Evolutionary conservation across 257 asterid species (phyloP).

Genomic region (Primulina eburnea): DNA sequence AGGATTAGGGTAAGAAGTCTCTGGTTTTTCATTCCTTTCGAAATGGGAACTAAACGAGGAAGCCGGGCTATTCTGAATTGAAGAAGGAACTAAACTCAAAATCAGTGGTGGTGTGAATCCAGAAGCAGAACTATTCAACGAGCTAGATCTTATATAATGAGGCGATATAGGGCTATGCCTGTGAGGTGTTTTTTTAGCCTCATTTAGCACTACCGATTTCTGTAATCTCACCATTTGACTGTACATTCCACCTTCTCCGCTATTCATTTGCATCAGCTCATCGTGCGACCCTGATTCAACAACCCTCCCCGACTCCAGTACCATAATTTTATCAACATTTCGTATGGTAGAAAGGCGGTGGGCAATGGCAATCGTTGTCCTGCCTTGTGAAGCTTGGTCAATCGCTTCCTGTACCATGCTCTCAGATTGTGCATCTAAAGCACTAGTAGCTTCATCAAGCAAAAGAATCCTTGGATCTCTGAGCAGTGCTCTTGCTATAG

Average conservation of each 20-base stretch:
- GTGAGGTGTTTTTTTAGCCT: constrained; percentile 11
- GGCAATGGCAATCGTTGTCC: constrained; percentile 46
- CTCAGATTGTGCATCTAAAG: constrained; percentile 57
- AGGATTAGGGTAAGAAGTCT: constrained; percentile 23
- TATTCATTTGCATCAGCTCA: constrained; percentile 35
- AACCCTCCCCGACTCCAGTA: constrained; percentile 47
- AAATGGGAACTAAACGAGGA: constrained; percentile 26
- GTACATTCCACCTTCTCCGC: constrained; percentile 38
- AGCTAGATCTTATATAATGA: constrained; percentile 13
- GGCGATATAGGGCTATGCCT: background rate
- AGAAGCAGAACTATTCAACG: constrained; percentile 24
- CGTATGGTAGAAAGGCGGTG: constrained; percentile 31
- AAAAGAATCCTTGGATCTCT: constrained; percentile 48
- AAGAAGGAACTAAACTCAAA: constrained; percentile 27
- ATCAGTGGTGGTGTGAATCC: constrained; percentile 17
- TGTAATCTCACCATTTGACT: constrained; percentile 38
- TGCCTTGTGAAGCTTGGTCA: constrained; percentile 43
- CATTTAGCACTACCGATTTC: constrained; percentile 16
- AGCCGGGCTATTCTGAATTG: constrained; percentile 41
- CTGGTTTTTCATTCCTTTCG: constrained; percentile 25
- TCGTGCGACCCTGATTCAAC: constrained; percentile 46
- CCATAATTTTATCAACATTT: constrained; percentile 39
- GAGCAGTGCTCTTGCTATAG: constrained; percentile 56
- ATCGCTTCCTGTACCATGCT: constrained; percentile 52
- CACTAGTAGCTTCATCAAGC: constrained; percentile 66